Conservation (phyloP, 1,284 basidiomycete genomes). For the Cutaneotrichosporon sp. region DNA sequence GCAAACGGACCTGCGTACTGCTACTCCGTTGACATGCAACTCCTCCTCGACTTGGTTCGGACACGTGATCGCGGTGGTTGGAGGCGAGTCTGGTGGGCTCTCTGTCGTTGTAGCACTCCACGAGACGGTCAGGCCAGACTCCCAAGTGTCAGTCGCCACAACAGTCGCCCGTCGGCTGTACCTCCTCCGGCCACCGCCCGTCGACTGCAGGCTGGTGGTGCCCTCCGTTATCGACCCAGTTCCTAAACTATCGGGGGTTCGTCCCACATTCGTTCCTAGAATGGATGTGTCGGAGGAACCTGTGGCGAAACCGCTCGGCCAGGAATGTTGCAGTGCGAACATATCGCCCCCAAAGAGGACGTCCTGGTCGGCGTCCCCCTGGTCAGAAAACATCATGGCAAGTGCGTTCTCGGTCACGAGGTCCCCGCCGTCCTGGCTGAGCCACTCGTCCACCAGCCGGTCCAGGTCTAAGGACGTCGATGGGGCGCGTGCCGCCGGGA, state of each 20-base stretch:
- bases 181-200: not conserved
- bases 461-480: constrained; percentile 9
- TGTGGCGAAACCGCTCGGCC: too few species aligned
- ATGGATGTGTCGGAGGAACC: too few species aligned
- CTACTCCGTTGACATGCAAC: constrained; percentile 8
- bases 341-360: not conserved
- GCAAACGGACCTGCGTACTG: not conserved
- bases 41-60: constrained; percentile 17
- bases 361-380: not conserved
- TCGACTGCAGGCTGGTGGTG: not conserved
- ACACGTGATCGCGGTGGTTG: constrained; percentile 1
- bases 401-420: constrained; percentile 12
- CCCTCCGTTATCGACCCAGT: too few species aligned
- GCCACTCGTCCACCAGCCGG: constrained; percentile 15
- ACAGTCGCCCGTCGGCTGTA: constrained; percentile 1
- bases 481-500: not conserved
- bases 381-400: constrained; percentile 16
- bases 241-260: too few species aligned
- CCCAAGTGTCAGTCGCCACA: constrained; percentile 15
- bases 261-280: too few species aligned
- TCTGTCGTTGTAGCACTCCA: not conserved
- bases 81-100: constrained; percentile 17
- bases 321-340: not conserved
- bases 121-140: constrained; percentile 6
- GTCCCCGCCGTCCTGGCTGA: constrained; percentile 16